Evolutionary conservation across 306 rosid species (phyloP).

Genomic region (Bauhinia variegata): DNA sequence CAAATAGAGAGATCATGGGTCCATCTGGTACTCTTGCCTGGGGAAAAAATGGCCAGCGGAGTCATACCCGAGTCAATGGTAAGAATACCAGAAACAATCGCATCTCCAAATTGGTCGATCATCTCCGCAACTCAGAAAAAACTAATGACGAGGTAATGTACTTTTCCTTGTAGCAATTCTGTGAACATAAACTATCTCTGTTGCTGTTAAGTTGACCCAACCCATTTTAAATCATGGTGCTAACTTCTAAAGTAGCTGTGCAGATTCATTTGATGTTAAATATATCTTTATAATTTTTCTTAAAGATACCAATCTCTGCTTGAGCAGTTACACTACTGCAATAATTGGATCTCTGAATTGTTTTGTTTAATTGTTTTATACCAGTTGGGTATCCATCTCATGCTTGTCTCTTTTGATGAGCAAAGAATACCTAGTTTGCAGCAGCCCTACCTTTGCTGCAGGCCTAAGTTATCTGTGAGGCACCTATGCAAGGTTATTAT

Average conservation of each 20-base stretch:
- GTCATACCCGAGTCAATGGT: slow-evolving; percentile 61
- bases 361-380: slow-evolving; percentile 13
- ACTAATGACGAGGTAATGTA: slow-evolving; percentile 55
- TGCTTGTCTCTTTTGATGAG: slow-evolving; percentile 66
- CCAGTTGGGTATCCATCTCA: slow-evolving; percentile 58
- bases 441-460: slow-evolving; percentile 63
- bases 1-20: slow-evolving; percentile 50
- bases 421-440: slow-evolving; percentile 57
- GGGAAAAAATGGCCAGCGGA: slow-evolving; percentile 73
- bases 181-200: slow-evolving; percentile 24
- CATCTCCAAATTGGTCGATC: slow-evolving; percentile 56
- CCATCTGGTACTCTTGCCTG: slow-evolving; percentile 65
- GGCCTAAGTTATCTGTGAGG: slow-evolving; percentile 54
- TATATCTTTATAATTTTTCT: not conserved
- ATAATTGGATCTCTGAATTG: slow-evolving; percentile 21
- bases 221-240: slow-evolving; percentile 15
- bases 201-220: slow-evolving; percentile 30
- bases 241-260: slow-evolving; percentile 7
- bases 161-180: slow-evolving; percentile 24
- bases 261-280: slow-evolving; percentile 11
- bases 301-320: slow-evolving; percentile 17
- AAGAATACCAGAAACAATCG: slow-evolving; percentile 60
- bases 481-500: slow-evolving; percentile 63
- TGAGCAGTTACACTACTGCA: slow-evolving; percentile 1
- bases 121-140: slow-evolving; percentile 49